Evolutionary conservation across 805 yeast species (phyloP), one percentile per base, ranked within the genome.

Genomic region (Naumovozyma dairenensis): DNA sequence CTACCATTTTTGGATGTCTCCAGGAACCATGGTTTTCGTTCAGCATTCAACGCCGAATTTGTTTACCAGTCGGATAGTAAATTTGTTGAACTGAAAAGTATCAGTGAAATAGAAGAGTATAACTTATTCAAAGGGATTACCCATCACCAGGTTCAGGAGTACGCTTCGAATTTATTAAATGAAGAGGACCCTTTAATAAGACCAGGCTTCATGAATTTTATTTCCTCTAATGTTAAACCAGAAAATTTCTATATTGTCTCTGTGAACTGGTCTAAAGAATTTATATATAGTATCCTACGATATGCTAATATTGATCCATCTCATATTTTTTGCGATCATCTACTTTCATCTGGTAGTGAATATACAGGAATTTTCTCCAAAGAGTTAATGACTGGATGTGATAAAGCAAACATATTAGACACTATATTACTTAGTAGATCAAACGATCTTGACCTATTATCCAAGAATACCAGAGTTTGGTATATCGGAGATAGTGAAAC

Each of bases 401-500:
- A 55, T 36, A 55, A 55, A 37, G 35, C 48, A 8, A 29, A 14
- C 4, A 25, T 20, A 3, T 22, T 53, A 20, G 42, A 43, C 19
- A 22, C 29, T 6, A 31, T 45, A 3, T 5, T 43, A 18, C 19
- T n/a, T 5, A n/a, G 12, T 25, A n/a, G 22, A 21, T n/a, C n/a
- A n/a, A n/a, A n/a, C n/a, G n/a, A n/a, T n/a, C n/a, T n/a, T n/a
- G n/a, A n/a, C 9, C 29, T 14, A 9, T 16, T 6, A 13, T 6
- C 3, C 5, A 16, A 25, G 7, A n/a, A 30, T 28, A 7, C 25
- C 1, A n/a, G 26, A 3, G 12, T 37, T 13, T 54, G 58, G 58
- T 56, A 49, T 35, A 36, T 55, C 15, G 61, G 61, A 9, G 61
- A 56, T 30, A 56, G 61, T 33, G 54, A 50, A 27, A 51, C 57